A percentile compares a stretch with the other conserved stretches of the same genome.
These are phyloP conservation scores for Saccharomycopsis babjevae DNA, from an alignment of 805 yeast species.

Conservation along the genomic window DNA sequence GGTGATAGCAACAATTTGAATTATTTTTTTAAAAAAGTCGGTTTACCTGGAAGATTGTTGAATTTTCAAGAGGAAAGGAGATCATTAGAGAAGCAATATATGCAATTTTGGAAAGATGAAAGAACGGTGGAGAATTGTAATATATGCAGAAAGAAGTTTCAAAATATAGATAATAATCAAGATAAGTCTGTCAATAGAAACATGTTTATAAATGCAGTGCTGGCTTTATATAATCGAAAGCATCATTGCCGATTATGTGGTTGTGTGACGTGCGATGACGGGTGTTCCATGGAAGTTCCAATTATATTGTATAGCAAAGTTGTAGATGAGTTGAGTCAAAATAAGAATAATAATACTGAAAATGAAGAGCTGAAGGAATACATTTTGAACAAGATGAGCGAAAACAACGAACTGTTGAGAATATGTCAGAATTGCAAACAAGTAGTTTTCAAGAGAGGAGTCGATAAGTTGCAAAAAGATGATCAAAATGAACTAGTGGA, in stretches of 20 bases:
- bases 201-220: not conserved
- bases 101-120: conserved; percentile 62
- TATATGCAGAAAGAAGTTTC: conserved; percentile 51
- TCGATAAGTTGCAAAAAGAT: not conserved
- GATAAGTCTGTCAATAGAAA: not conserved
- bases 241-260: conserved; percentile 96
- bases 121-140: conserved; percentile 41
- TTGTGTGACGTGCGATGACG: conserved; percentile 62
- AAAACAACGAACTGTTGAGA: conserved; percentile 31
- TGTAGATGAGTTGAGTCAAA: not conserved
- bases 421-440: conserved; percentile 65
- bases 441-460: conserved; percentile 43
- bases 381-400: not conserved
- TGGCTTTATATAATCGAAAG: conserved; percentile 44
- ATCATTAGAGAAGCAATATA: conserved; percentile 19
- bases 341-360: not conserved
- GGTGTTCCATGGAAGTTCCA: conserved; percentile 70
- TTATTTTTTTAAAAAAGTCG: not conserved
- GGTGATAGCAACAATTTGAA: conserved; percentile 20
- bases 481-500: not conserved
- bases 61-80: conserved; percentile 25
- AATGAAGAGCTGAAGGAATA: not conserved
- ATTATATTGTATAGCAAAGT: conserved; percentile 22
- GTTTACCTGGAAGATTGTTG: conserved; percentile 12
- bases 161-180: not conserved